A percentile compares a stretch with the other conserved stretches of the same genome.
phyloP scores from a whole-genome alignment of 73 alveolate species.

The Stentor roeselii region DNA sequence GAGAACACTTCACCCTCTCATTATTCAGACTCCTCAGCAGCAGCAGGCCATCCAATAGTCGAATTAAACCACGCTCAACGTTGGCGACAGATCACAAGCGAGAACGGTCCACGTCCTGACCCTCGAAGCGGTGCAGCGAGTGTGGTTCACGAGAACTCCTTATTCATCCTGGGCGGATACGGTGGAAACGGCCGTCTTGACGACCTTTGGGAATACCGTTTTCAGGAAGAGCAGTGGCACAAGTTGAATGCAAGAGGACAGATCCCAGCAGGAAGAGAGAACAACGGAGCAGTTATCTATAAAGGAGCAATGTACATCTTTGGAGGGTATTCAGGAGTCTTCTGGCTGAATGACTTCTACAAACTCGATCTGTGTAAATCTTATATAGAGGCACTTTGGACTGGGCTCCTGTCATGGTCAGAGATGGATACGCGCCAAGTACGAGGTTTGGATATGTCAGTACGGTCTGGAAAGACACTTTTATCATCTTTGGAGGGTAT shows the following conservation, averaged over 20 bases:
- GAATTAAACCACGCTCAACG: background rate
- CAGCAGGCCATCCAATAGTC: conserved; percentile 12
- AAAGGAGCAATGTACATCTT: conserved; percentile 89
- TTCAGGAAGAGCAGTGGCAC: conserved; percentile 30
- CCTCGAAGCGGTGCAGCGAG: conserved; percentile 42
- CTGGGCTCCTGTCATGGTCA: conserved; percentile 18
- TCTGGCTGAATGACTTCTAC: conserved; percentile 76
- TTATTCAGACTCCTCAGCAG: conserved; percentile 22
- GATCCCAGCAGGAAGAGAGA: conserved; percentile 66
- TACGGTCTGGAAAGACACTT: conserved; percentile 82
- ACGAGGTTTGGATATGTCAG: conserved; percentile 37
- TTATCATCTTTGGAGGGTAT: conserved; percentile 96
- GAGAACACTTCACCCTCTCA: background rate
- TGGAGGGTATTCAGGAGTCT: conserved; percentile 87
- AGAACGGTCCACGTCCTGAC: conserved; percentile 23
- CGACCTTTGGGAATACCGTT: conserved; percentile 12
- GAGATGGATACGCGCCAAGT: conserved; percentile 17
- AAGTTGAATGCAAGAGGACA: conserved; percentile 8
- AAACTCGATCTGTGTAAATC: conserved; percentile 28
- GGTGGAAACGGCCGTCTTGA: conserved; percentile 41
- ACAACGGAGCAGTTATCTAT: conserved; percentile 90
- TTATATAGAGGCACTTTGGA: background rate
- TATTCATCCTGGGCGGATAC: conserved; percentile 34
- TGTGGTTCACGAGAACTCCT: conserved; percentile 25
- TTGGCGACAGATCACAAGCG: conserved; percentile 13